Base-by-base conservation (phyloP, 352 stramenopile genomes). In the Phytophthora europaea region DNA sequence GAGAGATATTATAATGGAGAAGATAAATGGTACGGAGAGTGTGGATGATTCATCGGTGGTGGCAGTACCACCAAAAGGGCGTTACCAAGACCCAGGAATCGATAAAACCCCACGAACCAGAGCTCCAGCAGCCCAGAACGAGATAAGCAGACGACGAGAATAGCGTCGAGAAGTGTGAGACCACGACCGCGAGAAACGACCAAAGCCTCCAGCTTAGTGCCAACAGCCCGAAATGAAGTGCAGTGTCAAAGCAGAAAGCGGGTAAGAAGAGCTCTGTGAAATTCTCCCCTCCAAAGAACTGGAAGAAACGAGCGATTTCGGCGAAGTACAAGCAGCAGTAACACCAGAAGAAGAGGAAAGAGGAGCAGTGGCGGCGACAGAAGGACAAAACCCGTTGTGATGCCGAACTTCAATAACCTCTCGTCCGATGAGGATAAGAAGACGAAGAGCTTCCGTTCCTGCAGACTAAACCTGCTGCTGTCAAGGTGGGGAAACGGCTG, bases 381-480 rank as follows among this genome's bases (percentile, higher is more conserved):
- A 51, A 57, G 31, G 20, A 50, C n/a, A 13, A 38, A 57, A 34
- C 28, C 6, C n/a, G n/a, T 2, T 26, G 20, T 3, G n/a, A 52
- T 70, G 53, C 18, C 23, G 18, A 23, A 51, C 15, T 34, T 63
- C 10, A 57, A 51, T 40, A 40, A 53, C 13, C 59, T 66, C 31
- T 28, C 47, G 6, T 66, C 59, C 28, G 48, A 53, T 26, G 61
- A 67, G 16, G 53, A 70, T 2, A 40, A 50, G 28, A 55, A 54
- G 64, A 60, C 16, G 54, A 58, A 4, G 54, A 65, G 3, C 54
- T 59, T 50, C 36, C 36, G 36, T 59, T 60, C 43, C 15, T 60
- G 31, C 20, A 16, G 10, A 52, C 2, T 6, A 43, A 43, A 18
- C 1, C 12, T 43, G 1, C 12, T 43, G 36, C 36, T 59, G 43